A percentile compares a stretch with the other conserved stretches of the same genome.
phyloP scores from a whole-genome alignment of 768 basidiomycete genomes.

The Suillus hirtellus region DNA sequence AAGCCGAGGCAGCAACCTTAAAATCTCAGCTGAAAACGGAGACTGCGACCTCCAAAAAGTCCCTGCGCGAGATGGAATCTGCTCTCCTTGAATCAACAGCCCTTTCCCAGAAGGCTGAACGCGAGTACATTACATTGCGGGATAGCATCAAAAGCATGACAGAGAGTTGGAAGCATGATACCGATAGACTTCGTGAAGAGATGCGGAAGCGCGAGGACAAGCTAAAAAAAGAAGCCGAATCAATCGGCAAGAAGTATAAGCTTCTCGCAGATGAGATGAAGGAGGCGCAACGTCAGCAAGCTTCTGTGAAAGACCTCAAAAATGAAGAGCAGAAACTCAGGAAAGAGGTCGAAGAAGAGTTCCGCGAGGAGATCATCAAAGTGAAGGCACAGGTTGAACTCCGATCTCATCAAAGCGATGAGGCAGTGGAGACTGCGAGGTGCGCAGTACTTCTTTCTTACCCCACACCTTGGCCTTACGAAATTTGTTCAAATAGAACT shows the following conservation, averaged over 20 bases:
- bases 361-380: conserved; percentile 55
- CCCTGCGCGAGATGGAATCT: conserved; percentile 78
- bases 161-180: conserved; percentile 73
- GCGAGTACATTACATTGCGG: conserved; percentile 78
- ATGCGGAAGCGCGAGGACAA: conserved; percentile 75
- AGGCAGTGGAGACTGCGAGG: conserved; percentile 63
- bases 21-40: conserved; percentile 76
- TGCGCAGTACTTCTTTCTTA: conserved; percentile 34
- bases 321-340: conserved; percentile 49
- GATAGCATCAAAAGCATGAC: conserved; percentile 74
- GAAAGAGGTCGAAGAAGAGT: conserved; percentile 60
- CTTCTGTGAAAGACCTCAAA: conserved; percentile 49
- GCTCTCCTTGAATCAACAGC: conserved; percentile 73
- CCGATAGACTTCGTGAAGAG: conserved; percentile 69
- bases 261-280: conserved; percentile 64
- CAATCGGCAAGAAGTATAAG: conserved; percentile 67
- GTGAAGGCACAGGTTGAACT: conserved; percentile 56
- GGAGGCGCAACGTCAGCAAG: conserved; percentile 45
- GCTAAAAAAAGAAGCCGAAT: conserved; percentile 66
- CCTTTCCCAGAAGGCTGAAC: conserved; percentile 75
- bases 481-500: conserved; percentile 37
- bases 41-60: conserved; percentile 69
- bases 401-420: conserved; percentile 54
- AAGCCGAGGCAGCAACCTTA: conserved; percentile 67
- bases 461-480: background rate